These are phyloP conservation scores for Trichoderma citrinoviride DNA, from an alignment of 2,329 filamentous ascomycete genomes.

Conservation along the genomic window DNA sequence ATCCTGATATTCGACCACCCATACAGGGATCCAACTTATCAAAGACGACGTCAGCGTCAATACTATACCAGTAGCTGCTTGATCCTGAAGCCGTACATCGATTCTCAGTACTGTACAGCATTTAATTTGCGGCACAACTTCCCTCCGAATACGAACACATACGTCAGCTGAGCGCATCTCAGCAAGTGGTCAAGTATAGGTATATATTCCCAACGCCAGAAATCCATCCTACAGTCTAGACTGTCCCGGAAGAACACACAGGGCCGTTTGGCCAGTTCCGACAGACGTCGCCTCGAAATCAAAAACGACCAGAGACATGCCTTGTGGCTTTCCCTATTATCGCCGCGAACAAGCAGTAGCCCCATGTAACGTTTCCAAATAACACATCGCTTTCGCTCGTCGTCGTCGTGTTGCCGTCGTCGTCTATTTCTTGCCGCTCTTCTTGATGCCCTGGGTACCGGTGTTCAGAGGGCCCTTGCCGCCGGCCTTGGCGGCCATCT, in stretches of 20 bases:
- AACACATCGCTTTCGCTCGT: background rate
- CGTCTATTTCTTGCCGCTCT: conserved; percentile 90
- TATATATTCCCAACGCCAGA: conserved; percentile 8
- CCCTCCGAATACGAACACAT: too few species aligned
- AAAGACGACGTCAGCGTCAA: too few species aligned
- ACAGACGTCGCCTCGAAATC: background rate
- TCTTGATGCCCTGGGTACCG: conserved; percentile 89
- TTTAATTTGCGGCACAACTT: too few species aligned
- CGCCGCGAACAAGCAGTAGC: background rate
- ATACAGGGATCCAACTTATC: too few species aligned
- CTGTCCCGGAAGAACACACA: background rate
- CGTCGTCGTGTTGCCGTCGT: background rate
- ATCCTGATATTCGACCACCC: too few species aligned
- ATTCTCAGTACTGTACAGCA: too few species aligned
- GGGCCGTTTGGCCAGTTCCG: background rate
- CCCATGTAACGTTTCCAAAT: conserved; percentile 15
- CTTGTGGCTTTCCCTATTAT: background rate
- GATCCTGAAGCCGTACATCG: too few species aligned
- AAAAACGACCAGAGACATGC: background rate
- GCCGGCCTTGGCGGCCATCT: conserved; percentile 74
- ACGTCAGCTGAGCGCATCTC: too few species aligned
- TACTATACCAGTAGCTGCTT: too few species aligned
- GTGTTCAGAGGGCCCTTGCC: conserved; percentile 87
- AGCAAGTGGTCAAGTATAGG: background rate
- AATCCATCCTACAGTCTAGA: conserved; percentile 2